A percentile compares a stretch with the other conserved stretches of the same genome.
Evolutionary conservation across 192 early-diverging fungal genomes (phyloP).

Genomic region (Gigaspora rosea): DNA sequence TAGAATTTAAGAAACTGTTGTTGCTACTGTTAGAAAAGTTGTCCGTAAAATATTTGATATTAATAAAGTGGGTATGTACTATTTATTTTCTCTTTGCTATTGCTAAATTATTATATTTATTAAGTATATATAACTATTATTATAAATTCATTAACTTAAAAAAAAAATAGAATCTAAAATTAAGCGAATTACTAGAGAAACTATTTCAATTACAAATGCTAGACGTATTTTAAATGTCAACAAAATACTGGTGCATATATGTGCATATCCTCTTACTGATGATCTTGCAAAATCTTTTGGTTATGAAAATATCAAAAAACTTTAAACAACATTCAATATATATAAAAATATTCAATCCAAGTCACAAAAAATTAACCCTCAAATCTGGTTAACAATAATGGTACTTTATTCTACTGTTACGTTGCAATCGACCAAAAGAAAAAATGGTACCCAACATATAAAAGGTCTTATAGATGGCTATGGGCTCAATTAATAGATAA

Average conservation of each 20-base stretch:
- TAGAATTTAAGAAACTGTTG: conserved; percentile 26
- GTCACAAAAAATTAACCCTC: not conserved
- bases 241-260: not conserved
- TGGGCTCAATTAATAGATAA: conserved; percentile 20
- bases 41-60: not conserved
- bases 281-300: conserved; percentile 10
- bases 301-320: conserved; percentile 12
- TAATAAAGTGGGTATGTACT: not conserved
- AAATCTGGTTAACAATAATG: conserved; percentile 13
- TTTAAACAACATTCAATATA: not conserved
- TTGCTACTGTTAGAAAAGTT: conserved; percentile 3
- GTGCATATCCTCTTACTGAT: not conserved
- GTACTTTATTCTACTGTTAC: conserved; percentile 9
- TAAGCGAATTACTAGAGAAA: not conserved
- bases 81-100: not conserved
- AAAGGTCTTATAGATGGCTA: conserved; percentile 21
- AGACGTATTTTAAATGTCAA: conserved; percentile 4
- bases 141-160: too few relatives aligned
- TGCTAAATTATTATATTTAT: not conserved
- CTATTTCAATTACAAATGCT: not conserved
- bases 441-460: not conserved
- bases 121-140: not conserved
- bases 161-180: too few relatives aligned
- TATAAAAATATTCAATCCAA: not conserved
- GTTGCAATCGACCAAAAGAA: conserved; percentile 15